phyloP scores from a whole-genome alignment of 2,329 filamentous ascomycete genomes.

The Fonsecaea nubica region DNA sequence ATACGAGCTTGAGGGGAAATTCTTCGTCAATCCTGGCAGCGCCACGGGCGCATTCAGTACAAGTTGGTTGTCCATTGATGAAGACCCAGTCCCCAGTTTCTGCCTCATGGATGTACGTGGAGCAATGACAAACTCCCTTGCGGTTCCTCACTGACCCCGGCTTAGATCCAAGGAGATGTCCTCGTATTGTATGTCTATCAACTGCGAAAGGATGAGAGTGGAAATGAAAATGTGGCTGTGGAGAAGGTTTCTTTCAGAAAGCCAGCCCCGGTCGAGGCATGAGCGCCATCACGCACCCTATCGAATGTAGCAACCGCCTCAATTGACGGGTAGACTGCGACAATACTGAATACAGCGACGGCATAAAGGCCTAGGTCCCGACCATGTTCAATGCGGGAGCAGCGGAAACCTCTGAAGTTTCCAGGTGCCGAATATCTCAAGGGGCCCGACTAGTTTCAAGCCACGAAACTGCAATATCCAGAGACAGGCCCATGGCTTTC shows the following conservation, averaged over 20 bases:
- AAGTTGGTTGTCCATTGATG: slow-evolving; percentile 63
- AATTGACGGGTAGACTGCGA: background rate
- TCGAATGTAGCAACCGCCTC: background rate
- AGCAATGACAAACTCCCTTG: background rate
- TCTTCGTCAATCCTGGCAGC: slow-evolving; percentile 73
- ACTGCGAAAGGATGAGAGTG: slow-evolving; percentile 76
- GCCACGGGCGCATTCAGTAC: slow-evolving; percentile 71
- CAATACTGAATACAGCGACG: slow-evolving; percentile 4
- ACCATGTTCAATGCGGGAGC: background rate
- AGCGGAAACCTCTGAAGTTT: background rate
- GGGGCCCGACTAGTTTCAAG: background rate
- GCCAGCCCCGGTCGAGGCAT: slow-evolving; percentile 60
- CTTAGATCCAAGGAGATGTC: slow-evolving; percentile 90
- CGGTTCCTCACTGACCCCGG: slow-evolving; percentile 4
- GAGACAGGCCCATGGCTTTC: background rate
- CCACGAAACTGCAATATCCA: background rate
- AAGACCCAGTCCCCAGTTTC: slow-evolving; percentile 84
- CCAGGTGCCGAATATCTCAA: background rate
- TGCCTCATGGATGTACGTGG: slow-evolving; percentile 93
- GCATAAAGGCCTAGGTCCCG: background rate
- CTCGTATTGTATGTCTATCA: slow-evolving; percentile 95
- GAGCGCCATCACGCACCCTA: background rate
- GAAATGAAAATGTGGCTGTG: slow-evolving; percentile 78
- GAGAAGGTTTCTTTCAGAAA: slow-evolving; percentile 89
- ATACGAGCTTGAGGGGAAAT: slow-evolving; percentile 74